Percentiles rank a stretch among this genome's conserved stretches.
Evolutionary conservation across 2,329 filamentous ascomycete species (phyloP).

Genomic region (Fusarium caatingaense): DNA sequence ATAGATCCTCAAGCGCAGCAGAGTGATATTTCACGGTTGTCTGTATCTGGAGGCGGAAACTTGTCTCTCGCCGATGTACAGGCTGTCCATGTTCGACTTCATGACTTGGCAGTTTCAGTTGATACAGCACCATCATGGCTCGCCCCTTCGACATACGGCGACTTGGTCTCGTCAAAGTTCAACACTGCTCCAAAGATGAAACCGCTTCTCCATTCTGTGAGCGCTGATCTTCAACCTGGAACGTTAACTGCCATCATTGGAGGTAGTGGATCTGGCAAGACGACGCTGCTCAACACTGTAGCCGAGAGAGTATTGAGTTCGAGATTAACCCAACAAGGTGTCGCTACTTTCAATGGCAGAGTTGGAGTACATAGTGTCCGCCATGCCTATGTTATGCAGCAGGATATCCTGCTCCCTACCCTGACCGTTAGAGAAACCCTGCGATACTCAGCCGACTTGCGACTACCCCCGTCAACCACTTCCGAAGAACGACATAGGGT

Average conservation of each 20-base stretch:
- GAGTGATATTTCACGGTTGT: conserved; percentile 39
- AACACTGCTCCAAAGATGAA: conserved; percentile 56
- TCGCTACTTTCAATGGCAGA: conserved; percentile 70
- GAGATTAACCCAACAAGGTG: conserved; percentile 63
- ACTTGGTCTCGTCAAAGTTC: conserved; percentile 53
- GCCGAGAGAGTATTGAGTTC: conserved; percentile 74
- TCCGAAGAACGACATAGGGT: conserved; percentile 68
- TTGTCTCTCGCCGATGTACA: conserved; percentile 65
- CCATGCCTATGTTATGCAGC: conserved; percentile 79
- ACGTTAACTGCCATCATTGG: conserved; percentile 81
- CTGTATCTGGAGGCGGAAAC: conserved; percentile 51
- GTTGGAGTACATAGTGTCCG: conserved; percentile 65
- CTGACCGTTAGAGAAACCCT: conserved; percentile 82
- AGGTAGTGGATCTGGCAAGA: conserved; percentile 79
- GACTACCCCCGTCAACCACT: conserved; percentile 72
- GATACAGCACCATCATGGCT: conserved; percentile 67
- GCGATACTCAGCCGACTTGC: conserved; percentile 76
- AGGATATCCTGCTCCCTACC: conserved; percentile 78
- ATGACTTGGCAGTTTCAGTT: conserved; percentile 66
- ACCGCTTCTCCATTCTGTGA: conserved; percentile 70
- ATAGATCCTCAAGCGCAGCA: conserved; percentile 37
- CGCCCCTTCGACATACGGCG: conserved; percentile 60
- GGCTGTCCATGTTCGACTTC: conserved; percentile 64
- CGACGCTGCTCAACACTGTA: conserved; percentile 76
- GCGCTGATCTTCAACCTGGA: conserved; percentile 71